Evolutionary conservation across 1,284 basidiomycete genomes (phyloP).

Genomic region (Vanrija pseudolonga): DNA sequence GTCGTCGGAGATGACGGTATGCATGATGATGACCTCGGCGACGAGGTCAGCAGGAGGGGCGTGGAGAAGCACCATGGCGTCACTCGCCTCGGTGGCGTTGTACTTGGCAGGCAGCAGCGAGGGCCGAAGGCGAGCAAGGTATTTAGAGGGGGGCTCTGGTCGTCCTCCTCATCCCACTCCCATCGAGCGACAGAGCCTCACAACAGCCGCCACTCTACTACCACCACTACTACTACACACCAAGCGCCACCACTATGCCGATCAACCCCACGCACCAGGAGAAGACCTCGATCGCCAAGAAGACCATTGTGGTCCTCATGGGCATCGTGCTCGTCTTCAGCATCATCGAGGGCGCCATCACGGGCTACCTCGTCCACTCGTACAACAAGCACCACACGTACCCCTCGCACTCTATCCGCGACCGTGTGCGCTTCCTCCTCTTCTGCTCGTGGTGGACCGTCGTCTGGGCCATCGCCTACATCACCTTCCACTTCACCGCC

Average conservation of each 20-base stretch:
- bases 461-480: slow-evolving; percentile 41
- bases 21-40: no score
- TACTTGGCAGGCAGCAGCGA: no score
- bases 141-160: no score
- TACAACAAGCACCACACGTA: slow-evolving; percentile 37
- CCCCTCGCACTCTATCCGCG: slow-evolving; percentile 36
- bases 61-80: no score
- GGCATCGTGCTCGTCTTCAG: slow-evolving; percentile 40
- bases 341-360: slow-evolving; percentile 44
- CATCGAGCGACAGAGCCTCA: background rate
- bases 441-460: slow-evolving; percentile 51
- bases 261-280: no score
- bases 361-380: slow-evolving; percentile 28
- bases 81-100: no score
- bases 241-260: no score
- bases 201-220: background rate
- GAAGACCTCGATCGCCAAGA: slow-evolving; percentile 31
- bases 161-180: no score
- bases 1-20: no score
- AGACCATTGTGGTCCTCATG: slow-evolving; percentile 37
- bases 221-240: no score
- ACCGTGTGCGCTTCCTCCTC: slow-evolving; percentile 44
- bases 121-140: no score
- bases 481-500: slow-evolving; percentile 41
- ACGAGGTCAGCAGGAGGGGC: no score